Evolutionary conservation across 805 yeast genomes (phyloP).

Genomic region (Jamesozyma lodderae): DNA sequence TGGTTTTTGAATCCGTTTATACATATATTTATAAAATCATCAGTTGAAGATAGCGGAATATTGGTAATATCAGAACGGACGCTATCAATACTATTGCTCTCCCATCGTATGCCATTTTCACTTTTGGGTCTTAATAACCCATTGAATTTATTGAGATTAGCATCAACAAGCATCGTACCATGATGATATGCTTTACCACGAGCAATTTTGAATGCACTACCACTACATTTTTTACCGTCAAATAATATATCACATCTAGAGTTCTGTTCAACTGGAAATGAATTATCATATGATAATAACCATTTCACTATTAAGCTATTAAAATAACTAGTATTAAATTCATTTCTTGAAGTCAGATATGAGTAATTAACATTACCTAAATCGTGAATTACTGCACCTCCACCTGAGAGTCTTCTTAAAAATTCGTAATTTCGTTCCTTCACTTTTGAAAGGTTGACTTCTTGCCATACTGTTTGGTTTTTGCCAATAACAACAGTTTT

Average conservation of each 20-base stretch:
- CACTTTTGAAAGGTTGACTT: constrained; percentile 54
- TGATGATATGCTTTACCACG: constrained; percentile 83
- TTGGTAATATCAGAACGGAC: constrained; percentile 77
- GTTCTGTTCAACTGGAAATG: constrained; percentile 41
- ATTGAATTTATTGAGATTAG: constrained; percentile 51
- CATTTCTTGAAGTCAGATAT: constrained; percentile 58
- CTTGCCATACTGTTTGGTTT: constrained; percentile 93
- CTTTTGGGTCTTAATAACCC: constrained; percentile 47
- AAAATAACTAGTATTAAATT: constrained; percentile 53
- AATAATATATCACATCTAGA: constrained; percentile 73
- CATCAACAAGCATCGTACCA: constrained; percentile 82
- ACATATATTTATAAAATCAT: constrained; percentile 26
- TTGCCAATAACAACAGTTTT: constrained; percentile 93
- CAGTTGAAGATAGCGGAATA: constrained; percentile 37
- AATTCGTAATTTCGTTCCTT: constrained; percentile 48
- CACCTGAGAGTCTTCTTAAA: constrained; percentile 79
- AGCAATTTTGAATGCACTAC: constrained; percentile 85
- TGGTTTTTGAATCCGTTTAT: constrained; percentile 18
- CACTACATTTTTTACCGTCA: constrained; percentile 59
- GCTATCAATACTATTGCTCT: constrained; percentile 53
- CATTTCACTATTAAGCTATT: constrained; percentile 38
- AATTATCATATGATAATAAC: constrained; percentile 10
- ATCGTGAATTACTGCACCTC: constrained; percentile 96
- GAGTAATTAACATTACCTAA: constrained; percentile 81
- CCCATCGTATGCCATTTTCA: constrained; percentile 37